phyloP scores from a whole-genome alignment of 2,329 filamentous ascomycete species.

The Fusarium sp. region DNA sequence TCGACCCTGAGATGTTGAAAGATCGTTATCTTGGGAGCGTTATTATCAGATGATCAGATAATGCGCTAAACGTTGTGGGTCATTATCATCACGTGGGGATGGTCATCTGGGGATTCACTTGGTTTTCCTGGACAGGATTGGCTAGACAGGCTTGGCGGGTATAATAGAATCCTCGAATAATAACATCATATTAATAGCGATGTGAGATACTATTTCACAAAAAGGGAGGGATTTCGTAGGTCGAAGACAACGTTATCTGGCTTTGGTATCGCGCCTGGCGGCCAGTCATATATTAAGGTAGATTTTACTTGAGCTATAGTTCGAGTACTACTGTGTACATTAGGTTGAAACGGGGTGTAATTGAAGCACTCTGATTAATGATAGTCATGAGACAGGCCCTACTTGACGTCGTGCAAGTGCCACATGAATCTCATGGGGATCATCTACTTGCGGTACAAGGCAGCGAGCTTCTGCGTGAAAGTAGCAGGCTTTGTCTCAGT shows the following conservation, averaged over 20 bases:
- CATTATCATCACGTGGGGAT: conserved; percentile 3
- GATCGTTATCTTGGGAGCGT: not conserved
- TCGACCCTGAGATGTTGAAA: not conserved
- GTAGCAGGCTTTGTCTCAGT: conserved; percentile 7
- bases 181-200: not conserved
- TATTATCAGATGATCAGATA: conserved; percentile 31
- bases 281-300: not conserved
- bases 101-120: not conserved
- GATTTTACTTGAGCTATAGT: not conserved
- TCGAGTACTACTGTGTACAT: not conserved
- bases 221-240: not conserved
- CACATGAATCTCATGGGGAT: accelerated
- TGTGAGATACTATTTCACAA: too few species aligned
- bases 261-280: not conserved
- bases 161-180: not conserved
- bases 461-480: conserved; percentile 20
- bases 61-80: conserved; percentile 10
- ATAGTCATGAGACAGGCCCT: accelerated
- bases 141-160: not conserved
- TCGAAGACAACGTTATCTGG: not conserved
- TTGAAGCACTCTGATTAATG: accelerated
- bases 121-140: too few species aligned
- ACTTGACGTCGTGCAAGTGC: accelerated
- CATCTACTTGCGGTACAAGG: conserved; percentile 19
- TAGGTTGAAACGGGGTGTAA: accelerated